A percentile compares a stretch with the other conserved stretches of the same genome.
These are phyloP conservation scores for Xylaria sp. DNA, from an alignment of 2,329 filamentous ascomycete species.

Conservation along the genomic window DNA sequence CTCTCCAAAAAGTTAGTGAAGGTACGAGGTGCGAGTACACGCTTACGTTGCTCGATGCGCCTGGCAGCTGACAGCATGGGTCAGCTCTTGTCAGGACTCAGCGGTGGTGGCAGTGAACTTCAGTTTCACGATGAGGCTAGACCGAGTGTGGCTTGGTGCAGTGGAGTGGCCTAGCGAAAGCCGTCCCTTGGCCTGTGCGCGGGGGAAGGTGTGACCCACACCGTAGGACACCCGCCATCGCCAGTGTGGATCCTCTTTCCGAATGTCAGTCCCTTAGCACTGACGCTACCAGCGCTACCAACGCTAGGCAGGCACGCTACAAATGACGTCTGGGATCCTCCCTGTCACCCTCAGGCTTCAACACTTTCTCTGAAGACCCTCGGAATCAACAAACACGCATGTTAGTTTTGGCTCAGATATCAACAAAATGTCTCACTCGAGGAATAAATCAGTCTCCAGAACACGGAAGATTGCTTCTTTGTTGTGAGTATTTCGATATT, in stretches of 20 bases:
- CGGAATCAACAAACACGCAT: neutral
- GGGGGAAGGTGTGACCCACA: no score
- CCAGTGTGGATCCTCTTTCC: neutral
- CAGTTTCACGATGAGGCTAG: conserved; percentile 1
- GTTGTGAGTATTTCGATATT: conserved; percentile 7
- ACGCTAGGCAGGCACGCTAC: neutral
- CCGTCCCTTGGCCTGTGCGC: no score
- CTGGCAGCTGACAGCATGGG: neutral
- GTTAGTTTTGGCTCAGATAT: neutral
- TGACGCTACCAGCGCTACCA: neutral
- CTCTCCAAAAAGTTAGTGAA: conserved; percentile 25
- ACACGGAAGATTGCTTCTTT: conserved; percentile 14
- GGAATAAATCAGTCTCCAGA: conserved; percentile 9
- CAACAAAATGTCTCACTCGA: conserved; percentile 14
- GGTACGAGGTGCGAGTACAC: conserved; percentile 1
- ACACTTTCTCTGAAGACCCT: neutral
- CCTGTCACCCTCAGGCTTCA: neutral
- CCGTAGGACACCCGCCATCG: no score
- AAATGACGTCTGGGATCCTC: conserved; percentile 10
- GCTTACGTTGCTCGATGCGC: conserved; percentile 31
- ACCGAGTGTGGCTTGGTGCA: neutral
- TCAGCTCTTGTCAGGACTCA: neutral
- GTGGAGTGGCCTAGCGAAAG: neutral
- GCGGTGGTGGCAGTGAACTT: neutral
- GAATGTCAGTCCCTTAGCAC: no score